Base-by-base conservation (phyloP, 345 rosid genomes). In the Streptanthus diversifolius region DNA sequence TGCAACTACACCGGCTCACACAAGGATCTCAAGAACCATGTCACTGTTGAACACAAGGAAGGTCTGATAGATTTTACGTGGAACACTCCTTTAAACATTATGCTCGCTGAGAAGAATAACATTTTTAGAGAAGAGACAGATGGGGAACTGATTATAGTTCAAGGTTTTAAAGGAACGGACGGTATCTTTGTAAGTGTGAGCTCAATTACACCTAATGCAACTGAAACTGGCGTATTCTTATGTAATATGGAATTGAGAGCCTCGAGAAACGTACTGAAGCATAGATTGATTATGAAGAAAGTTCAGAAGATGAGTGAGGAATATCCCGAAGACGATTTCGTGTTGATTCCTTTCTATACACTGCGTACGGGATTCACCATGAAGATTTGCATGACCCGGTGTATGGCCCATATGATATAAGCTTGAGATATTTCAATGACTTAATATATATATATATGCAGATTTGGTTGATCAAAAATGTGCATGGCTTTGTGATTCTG, bases 1-100 rank as follows among this genome's bases (percentile, higher is more conserved):
- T 86, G 89, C 75, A 45, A 47, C 77, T 83, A 72, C 11, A 7
- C 65, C 14, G 82, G 80, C 12, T 78, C 85, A 15, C 69, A 55
- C 5, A 63, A 71, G 39, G 75, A 70, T 32, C 30, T 88, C 13
- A 44, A 17, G 1, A 27, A 35, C 15, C 87, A 85, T 63, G 78
- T 86, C 57, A 17, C 60, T 14, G 52, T 5, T 29, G 45, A 72
- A 40, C 93, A 86, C 54, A 61, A 33, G 1, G 14, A 56, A 0
- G 73, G 37, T 0, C 37, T 49, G 30, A 14, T 15, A 6, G 11
- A 5, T 13, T 76, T 79, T 40, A 2, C 56, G 18, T 25, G 19
- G 61, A 0, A 8, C 0, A 5, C 1, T 49, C n/a, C n/a, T 9
- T 21, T 49, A 1, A 2, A 1, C 55, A 0, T 11, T 22, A 0